Evolutionary conservation across 2,329 filamentous ascomycete species (phyloP), one percentile per base, ranked within the genome.

Genomic region (Ophiobolus disseminans): DNA sequence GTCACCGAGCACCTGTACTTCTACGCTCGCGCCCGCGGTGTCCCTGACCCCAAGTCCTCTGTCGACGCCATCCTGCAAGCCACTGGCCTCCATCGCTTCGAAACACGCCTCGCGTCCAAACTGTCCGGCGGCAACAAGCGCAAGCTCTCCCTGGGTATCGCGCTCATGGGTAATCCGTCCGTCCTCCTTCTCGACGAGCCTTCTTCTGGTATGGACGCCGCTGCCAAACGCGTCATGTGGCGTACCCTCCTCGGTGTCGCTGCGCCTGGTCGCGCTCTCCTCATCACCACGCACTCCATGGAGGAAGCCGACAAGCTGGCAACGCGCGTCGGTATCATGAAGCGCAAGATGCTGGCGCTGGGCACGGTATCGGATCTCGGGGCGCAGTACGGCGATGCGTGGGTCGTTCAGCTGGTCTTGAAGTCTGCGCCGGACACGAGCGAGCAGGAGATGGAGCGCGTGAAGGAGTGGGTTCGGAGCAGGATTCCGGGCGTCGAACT

Each of bases 231-330:
- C 32, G 83, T 95, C 57, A 96, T 97, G 89, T 97, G 93, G 93
- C 85, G 85, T 47, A 96, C 91, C 0, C 79, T 97, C 1, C 83
- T 84, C 3, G 82, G 85, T 1, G 86, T 92, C 3, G 86, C 88
- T 0, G 82, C 65, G 7, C 68, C 85, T 0, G 91, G 91, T 0
- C 83, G 92, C n/a, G 89, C 87, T 0, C 84, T 97, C 13, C 79
- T 97, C 1, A 81, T 97, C 14, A 97, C 93, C 0, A 97, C 93
- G 0, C 93, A 97, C 72, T 90, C 85, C 39, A 96, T 97, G 91
- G 92, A 97, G 70, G 93, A 97, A 74, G 93, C 92, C 0, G 91
- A 96, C 65, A 91, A 91, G 1, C 80, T 97, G 2, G 92, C 92
- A 0, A 86, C 85, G 22, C 82, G 91, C 1, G 91, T 89, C 0